Evolutionary conservation across 2,329 filamentous ascomycete species (phyloP).

Genomic region (Hypoxylon sp.): DNA sequence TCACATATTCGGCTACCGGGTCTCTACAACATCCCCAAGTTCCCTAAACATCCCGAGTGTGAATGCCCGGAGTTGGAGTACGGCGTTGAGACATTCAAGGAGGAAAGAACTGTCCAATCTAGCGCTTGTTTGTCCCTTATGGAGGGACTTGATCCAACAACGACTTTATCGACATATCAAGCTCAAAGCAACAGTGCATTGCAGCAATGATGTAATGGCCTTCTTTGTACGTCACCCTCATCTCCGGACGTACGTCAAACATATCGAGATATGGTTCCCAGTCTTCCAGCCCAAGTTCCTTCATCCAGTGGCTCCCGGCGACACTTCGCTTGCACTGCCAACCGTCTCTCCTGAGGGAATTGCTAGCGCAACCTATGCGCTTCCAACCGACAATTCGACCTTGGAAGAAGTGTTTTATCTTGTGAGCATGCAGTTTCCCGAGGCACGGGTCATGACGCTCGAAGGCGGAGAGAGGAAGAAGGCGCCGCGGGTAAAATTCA

Average conservation of each 20-base stretch:
- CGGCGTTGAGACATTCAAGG: slow-evolving; percentile 75
- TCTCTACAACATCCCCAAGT: slow-evolving; percentile 72
- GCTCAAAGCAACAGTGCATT: slow-evolving; percentile 78
- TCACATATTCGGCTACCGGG: slow-evolving; percentile 77
- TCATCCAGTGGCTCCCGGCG: slow-evolving; percentile 60
- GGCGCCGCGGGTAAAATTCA: slow-evolving; percentile 77
- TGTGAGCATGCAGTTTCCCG: slow-evolving; percentile 70
- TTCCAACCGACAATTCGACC: slow-evolving; percentile 76
- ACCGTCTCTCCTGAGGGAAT: slow-evolving; percentile 69
- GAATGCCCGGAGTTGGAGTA: slow-evolving; percentile 72
- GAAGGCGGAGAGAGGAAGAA: slow-evolving; percentile 85
- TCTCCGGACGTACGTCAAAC: slow-evolving; percentile 75
- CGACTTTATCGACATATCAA: slow-evolving; percentile 83
- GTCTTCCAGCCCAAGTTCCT: slow-evolving; percentile 74
- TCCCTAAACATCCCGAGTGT: slow-evolving; percentile 68
- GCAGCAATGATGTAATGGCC: slow-evolving; percentile 69
- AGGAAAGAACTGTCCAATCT: slow-evolving; percentile 77
- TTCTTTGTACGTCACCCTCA: slow-evolving; percentile 74
- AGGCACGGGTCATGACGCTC: slow-evolving; percentile 76
- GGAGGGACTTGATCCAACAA: slow-evolving; percentile 78
- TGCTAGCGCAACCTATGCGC: slow-evolving; percentile 70
- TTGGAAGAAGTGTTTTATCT: slow-evolving; percentile 79
- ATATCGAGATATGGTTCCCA: slow-evolving; percentile 84
- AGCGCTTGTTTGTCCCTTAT: slow-evolving; percentile 73
- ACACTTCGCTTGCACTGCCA: slow-evolving; percentile 62